A percentile compares a stretch with the other conserved stretches of the same genome.
These are phyloP conservation scores for Neonectria faginata DNA, from an alignment of 2,329 filamentous ascomycete genomes.

Conservation along the genomic window DNA sequence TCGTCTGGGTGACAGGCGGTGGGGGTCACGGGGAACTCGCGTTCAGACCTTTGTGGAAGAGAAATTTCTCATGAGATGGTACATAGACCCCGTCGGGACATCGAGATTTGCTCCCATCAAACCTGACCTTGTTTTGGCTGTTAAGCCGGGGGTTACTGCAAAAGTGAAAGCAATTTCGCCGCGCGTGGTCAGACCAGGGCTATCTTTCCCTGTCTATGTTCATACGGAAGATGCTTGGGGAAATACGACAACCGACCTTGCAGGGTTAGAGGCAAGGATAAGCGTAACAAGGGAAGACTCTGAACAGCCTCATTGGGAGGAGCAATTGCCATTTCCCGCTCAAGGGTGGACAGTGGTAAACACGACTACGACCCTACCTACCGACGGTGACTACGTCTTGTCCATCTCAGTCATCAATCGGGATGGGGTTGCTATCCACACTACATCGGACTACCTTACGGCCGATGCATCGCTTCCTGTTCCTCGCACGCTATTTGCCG, in stretches of 20 bases:
- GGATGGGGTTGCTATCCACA: neutral
- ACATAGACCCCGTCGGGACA: slow-evolving; percentile 53
- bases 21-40: slow-evolving; percentile 47
- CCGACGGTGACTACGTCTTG: slow-evolving; percentile 4
- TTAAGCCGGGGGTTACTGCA: slow-evolving; percentile 37
- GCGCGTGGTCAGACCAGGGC: slow-evolving; percentile 36
- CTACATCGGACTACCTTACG: slow-evolving; percentile 29
- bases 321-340: neutral
- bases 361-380: neutral
- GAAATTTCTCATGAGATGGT: slow-evolving; percentile 50
- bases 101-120: slow-evolving; percentile 51
- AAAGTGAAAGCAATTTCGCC: slow-evolving; percentile 40
- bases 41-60: slow-evolving; percentile 53
- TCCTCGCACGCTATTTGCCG: slow-evolving; percentile 46
- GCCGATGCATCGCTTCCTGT: slow-evolving; percentile 34
- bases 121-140: slow-evolving; percentile 46
- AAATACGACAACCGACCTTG: slow-evolving; percentile 7
- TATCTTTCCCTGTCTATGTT: slow-evolving; percentile 39
- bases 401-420: neutral
- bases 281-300: neutral
- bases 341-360: slow-evolving; percentile 6
- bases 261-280: neutral
- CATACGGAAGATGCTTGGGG: slow-evolving; percentile 19
- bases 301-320: neutral
- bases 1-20: slow-evolving; percentile 49